phyloP scores from a whole-genome alignment of 2,329 filamentous ascomycete species.

The Xylaria sp. region DNA sequence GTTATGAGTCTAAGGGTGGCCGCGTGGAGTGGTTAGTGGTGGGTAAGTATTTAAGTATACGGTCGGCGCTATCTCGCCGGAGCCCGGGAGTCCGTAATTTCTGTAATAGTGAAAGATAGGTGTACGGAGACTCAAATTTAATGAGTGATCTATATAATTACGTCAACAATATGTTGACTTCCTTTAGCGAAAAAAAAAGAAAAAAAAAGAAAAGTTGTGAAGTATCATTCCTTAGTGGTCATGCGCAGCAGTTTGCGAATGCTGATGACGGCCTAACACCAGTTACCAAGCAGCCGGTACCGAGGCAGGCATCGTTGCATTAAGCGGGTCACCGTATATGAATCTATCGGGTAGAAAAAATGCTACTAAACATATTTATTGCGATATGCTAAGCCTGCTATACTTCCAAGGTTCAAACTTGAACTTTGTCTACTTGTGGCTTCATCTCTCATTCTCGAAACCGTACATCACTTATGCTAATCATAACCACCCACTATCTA shows the following conservation, averaged over 20 bases:
- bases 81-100: background rate
- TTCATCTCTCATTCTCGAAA: background rate
- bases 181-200: too few species aligned
- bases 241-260: background rate
- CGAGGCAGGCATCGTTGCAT: background rate
- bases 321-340: background rate
- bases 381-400: too few species aligned
- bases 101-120: background rate
- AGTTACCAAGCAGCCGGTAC: conserved; percentile 1
- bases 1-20: background rate
- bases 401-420: too few species aligned
- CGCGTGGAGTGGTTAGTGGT: background rate
- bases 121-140: background rate
- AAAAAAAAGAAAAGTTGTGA: background rate
- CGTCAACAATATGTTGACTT: background rate
- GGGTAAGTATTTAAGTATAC: background rate
- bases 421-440: too few species aligned
- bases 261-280: background rate
- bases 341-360: background rate
- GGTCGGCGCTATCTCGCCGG: background rate
- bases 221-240: background rate
- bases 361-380: background rate
- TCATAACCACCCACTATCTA: background rate
- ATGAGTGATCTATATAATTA: background rate
- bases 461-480: background rate